phyloP scores from a whole-genome alignment of 225 moss, liverwort and hornwort species.

The Thuidium tamariscinum region DNA sequence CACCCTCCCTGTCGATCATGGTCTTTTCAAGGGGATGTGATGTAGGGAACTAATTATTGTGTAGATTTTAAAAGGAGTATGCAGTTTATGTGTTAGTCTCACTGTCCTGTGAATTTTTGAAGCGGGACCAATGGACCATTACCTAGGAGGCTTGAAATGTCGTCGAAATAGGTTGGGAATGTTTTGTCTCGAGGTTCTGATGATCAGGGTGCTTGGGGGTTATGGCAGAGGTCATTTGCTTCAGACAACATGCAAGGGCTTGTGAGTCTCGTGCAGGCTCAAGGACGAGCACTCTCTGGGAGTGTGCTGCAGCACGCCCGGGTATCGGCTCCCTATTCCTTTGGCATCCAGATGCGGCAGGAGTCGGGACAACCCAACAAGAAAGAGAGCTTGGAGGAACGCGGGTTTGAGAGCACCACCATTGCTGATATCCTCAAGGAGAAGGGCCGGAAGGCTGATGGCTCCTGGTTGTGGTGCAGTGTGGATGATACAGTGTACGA shows the following conservation, averaged over 20 bases:
- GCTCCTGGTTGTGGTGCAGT: slow-evolving; percentile 85
- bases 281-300: slow-evolving; percentile 43
- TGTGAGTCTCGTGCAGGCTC: slow-evolving; percentile 16
- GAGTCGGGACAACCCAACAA: slow-evolving; percentile 34
- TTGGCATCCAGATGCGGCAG: slow-evolving; percentile 17
- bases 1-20: background rate
- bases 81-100: background rate
- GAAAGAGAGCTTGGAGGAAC: slow-evolving; percentile 52
- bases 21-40: background rate
- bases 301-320: slow-evolving; percentile 57
- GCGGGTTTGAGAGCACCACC: slow-evolving; percentile 85
- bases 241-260: slow-evolving; percentile 70
- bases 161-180: background rate
- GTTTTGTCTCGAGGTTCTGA: background rate
- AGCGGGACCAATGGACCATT: no score
- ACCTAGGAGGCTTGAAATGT: background rate
- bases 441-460: slow-evolving; percentile 62
- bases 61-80: background rate
- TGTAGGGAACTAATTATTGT: background rate
- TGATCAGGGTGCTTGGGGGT: background rate
- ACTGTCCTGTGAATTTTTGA: background rate
- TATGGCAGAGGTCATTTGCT: background rate
- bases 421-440: slow-evolving; percentile 77
- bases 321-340: slow-evolving; percentile 8
- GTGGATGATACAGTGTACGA: slow-evolving; percentile 86